These are phyloP conservation scores for Colletotrichum agaves DNA, from an alignment of 2,329 filamentous ascomycete genomes.

Conservation along the genomic window DNA sequence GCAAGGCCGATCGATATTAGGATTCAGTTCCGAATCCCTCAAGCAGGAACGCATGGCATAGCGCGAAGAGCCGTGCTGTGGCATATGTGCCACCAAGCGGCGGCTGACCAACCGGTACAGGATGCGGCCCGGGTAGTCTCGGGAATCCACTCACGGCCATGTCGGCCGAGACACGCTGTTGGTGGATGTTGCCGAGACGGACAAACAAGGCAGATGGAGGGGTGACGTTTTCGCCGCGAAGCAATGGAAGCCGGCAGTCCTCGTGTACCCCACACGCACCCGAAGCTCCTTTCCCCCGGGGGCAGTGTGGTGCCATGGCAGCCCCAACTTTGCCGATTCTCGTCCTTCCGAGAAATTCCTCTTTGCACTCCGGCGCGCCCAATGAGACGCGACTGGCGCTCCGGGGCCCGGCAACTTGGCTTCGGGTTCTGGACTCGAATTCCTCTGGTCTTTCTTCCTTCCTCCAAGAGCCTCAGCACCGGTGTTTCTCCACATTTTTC, in stretches of 20 bases:
- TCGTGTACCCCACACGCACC: constrained; percentile 4
- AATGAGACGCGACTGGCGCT: constrained; percentile 28
- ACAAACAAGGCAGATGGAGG: no score
- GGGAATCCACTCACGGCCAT: constrained; percentile 2
- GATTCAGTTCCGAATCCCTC: constrained; percentile 19
- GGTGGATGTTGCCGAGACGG: no score
- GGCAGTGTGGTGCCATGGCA: constrained; percentile 7
- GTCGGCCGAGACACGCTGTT: not conserved
- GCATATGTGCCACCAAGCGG: not conserved
- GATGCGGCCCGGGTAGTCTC: constrained; percentile 1
- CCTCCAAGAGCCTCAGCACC: constrained; percentile 25
- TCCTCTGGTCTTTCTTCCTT: not conserved
- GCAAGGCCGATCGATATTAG: constrained; percentile 12
- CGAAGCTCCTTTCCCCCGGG: constrained; percentile 24
- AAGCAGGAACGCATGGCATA: constrained; percentile 7
- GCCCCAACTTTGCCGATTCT: constrained; percentile 33
- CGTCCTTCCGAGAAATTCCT: constrained; percentile 38
- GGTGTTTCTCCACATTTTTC: constrained; percentile 18
- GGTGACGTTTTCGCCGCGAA: not conserved
- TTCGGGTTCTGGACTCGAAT: constrained; percentile 6
- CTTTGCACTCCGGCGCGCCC: constrained; percentile 21
- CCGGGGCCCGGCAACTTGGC: constrained; percentile 31
- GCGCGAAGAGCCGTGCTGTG: not conserved
- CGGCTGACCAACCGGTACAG: not conserved
- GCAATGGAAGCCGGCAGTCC: constrained; percentile 3